A percentile compares a stretch with the other conserved stretches of the same genome.
phyloP scores from a whole-genome alignment of 2,329 filamentous ascomycete species.

The Claviceps pazoutovae region DNA sequence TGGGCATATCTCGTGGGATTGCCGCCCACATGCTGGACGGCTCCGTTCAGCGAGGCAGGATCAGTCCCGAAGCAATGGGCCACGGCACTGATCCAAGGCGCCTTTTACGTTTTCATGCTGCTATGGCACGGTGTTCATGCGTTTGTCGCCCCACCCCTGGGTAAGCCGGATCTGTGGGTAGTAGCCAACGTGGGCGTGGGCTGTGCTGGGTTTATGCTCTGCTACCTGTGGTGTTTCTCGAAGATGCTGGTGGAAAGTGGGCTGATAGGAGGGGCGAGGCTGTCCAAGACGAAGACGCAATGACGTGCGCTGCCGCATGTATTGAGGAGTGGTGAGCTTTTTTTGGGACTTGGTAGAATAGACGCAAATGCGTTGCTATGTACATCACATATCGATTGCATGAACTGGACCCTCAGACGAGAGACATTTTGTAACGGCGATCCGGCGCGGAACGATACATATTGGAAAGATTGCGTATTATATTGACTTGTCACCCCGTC shows the following conservation, averaged over 20 bases:
- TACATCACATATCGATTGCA: no score
- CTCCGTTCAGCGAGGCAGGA: constrained; percentile 44
- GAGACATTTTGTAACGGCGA: background rate
- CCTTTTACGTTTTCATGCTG: constrained; percentile 65
- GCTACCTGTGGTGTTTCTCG: constrained; percentile 84
- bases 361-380: background rate
- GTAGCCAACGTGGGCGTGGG: constrained; percentile 82
- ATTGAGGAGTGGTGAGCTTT: background rate
- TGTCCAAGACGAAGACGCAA: constrained; percentile 23
- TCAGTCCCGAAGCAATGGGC: constrained; percentile 27
- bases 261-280: constrained; percentile 22
- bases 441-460: no score
- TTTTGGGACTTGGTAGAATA: background rate
- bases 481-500: no score
- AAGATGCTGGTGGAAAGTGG: constrained; percentile 48
- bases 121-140: constrained; percentile 69
- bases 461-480: no score
- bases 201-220: constrained; percentile 69
- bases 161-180: constrained; percentile 89
- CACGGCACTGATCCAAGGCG: constrained; percentile 55
- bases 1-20: constrained; percentile 88
- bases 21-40: constrained; percentile 59
- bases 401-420: background rate
- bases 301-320: background rate
- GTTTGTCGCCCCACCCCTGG: constrained; percentile 49